Evolutionary conservation across 2,329 filamentous ascomycete genomes (phyloP), one percentile per base, ranked within the genome.

Genomic region (Claviceps africana): DNA sequence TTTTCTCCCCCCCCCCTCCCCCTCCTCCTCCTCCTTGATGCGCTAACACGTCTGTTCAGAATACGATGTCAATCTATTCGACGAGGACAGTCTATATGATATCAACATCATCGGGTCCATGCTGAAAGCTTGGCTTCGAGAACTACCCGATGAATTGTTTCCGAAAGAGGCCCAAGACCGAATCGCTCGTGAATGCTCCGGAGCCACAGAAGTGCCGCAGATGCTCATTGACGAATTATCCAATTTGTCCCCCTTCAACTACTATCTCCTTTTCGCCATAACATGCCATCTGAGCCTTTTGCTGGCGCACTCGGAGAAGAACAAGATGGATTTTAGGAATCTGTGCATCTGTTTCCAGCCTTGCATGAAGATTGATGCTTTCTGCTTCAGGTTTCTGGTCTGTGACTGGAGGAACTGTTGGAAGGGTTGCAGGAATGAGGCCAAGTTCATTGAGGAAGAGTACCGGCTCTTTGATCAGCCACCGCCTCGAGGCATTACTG

Each of bases 291-390:
- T 97, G 48, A 95, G 89, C 61, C 78, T 96, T 28, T 77, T 97
- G 10, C 82, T 95, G 59, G 89, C 88, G 1, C 91, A 95, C 66
- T 86, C 89, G 25, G 88, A 94, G 57, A 90, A 91, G 73, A 97
- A 96, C 77, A 95, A 95, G 72, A 97, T 97, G 91, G 88, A 95
- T 64, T 95, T 91, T 65, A 83, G 88, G 63, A 96, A 96, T 58
- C 74, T 97, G 25, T 95, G 89, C 70, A 95, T 96, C 60, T 97
- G 91, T 71, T 96, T 96, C 68, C 89, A 95, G 67, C 91, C 91
- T 3, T 95, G 89, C 67, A 88, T 97, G 79, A 95, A 91, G 70
- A 93, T 97, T 54, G 91, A 97, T 62, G 84, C 84, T 1, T 94
- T 91, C 66, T 94, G 88, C 66, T 97, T 97, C 76, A 88, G 90